A percentile compares a stretch with the other conserved stretches of the same genome.
Evolutionary conservation across 495 filamentous ascomycete species (phyloP).

Genomic region (Choiromyces venosus): DNA sequence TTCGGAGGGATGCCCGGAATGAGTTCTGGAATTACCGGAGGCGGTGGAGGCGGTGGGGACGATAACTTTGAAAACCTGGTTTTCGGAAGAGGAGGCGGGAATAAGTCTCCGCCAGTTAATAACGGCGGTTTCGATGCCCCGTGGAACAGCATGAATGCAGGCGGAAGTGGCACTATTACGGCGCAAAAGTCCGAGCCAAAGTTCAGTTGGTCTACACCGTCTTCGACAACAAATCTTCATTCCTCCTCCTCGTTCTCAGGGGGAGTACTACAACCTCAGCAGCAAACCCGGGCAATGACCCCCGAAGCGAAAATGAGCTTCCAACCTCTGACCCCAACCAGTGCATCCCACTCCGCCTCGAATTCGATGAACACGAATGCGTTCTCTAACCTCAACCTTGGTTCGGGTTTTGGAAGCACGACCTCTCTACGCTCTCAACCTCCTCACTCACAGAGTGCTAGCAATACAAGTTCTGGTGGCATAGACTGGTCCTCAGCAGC

Average conservation of each 20-base stretch:
- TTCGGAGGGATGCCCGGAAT: constrained; percentile 50
- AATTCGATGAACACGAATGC: constrained; percentile 12
- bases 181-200: constrained; percentile 43
- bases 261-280: constrained; percentile 45
- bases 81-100: constrained; percentile 54
- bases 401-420: constrained; percentile 24
- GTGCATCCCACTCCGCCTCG: constrained; percentile 39
- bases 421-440: constrained; percentile 21
- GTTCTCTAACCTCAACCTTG: constrained; percentile 17
- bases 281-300: constrained; percentile 49
- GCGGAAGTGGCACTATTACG: constrained; percentile 43
- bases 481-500: constrained; percentile 32
- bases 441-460: neutral
- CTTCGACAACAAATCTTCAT: constrained; percentile 38
- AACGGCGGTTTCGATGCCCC: neutral
- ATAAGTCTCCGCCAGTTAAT: neutral
- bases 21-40: constrained; percentile 17
- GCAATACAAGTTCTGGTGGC: neutral
- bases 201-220: constrained; percentile 60
- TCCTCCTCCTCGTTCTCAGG: constrained; percentile 37
- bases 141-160: constrained; percentile 30
- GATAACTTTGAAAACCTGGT: constrained; percentile 83
- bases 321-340: constrained; percentile 54
- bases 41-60: constrained; percentile 29
- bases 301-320: constrained; percentile 50